A percentile compares a stretch with the other conserved stretches of the same genome.
Conservation (phyloP, 1,139 yeast genomes). For the Saccharomyces pastorianus region DNA sequence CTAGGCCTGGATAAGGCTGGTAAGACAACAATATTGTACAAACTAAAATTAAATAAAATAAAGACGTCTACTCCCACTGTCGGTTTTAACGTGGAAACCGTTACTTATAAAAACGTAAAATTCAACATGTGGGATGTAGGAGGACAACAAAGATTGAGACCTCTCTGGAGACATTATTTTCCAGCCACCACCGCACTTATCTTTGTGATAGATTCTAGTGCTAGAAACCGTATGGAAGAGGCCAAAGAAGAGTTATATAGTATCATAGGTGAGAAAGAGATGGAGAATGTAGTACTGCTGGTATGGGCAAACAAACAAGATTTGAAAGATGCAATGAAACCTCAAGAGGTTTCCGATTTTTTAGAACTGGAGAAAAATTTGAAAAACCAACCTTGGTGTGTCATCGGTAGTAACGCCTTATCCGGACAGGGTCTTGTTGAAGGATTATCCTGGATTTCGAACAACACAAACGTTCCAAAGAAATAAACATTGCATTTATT, state of each 20-base stretch:
- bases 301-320: slow-evolving; percentile 93
- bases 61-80: slow-evolving; percentile 87
- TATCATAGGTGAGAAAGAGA: slow-evolving; percentile 61
- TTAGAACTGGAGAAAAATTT: slow-evolving; percentile 45
- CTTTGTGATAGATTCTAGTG: slow-evolving; percentile 85
- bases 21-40: slow-evolving; percentile 51
- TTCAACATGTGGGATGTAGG: slow-evolving; percentile 98
- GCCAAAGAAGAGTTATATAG: slow-evolving; percentile 71
- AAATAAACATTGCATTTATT: slow-evolving; percentile 8
- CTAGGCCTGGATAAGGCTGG: slow-evolving; percentile 91
- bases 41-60: slow-evolving; percentile 30
- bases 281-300: slow-evolving; percentile 67
- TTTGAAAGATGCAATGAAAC: slow-evolving; percentile 51
- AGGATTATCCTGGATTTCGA: slow-evolving; percentile 67
- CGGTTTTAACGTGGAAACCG: slow-evolving; percentile 90
- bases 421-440: slow-evolving; percentile 71
- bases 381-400: slow-evolving; percentile 62
- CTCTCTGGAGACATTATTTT: slow-evolving; percentile 90
- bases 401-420: slow-evolving; percentile 66
- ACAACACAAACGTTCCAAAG: slow-evolving; percentile 39
- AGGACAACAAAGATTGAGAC: slow-evolving; percentile 86
- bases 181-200: slow-evolving; percentile 92
- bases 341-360: slow-evolving; percentile 55
- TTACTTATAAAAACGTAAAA: slow-evolving; percentile 75
- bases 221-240: slow-evolving; percentile 62